A percentile compares a stretch with the other conserved stretches of the same genome.
Evolutionary conservation across 1,284 basidiomycete genomes (phyloP).

Genomic region (Tylopilus orsonianus): DNA sequence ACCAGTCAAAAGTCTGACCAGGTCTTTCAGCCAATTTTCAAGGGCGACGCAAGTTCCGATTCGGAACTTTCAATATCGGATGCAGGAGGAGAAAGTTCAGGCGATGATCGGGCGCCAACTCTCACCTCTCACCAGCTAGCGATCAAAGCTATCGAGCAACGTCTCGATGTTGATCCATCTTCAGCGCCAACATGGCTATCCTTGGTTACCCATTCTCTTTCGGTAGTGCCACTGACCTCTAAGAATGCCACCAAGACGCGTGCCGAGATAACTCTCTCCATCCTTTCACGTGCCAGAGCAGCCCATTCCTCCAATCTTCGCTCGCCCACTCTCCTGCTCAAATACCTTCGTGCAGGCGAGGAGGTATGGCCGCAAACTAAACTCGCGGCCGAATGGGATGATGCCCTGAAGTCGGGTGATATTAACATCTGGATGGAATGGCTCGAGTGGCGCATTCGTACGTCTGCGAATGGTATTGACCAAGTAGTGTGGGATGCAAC

Average conservation of each 20-base stretch:
- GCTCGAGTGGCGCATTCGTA: slow-evolving; percentile 70
- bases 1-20: slow-evolving; percentile 37
- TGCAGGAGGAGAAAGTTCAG: slow-evolving; percentile 33
- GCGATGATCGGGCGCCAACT: slow-evolving; percentile 35
- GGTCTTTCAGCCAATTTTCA: slow-evolving; percentile 49
- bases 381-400: slow-evolving; percentile 68
- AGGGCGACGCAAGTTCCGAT: slow-evolving; percentile 34
- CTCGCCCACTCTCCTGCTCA: slow-evolving; percentile 55
- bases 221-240: slow-evolving; percentile 54
- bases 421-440: slow-evolving; percentile 69
- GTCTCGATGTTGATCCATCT: slow-evolving; percentile 49
- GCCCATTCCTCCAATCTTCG: slow-evolving; percentile 50
- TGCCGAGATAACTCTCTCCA: slow-evolving; percentile 66
- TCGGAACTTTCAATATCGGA: slow-evolving; percentile 47
- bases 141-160: slow-evolving; percentile 57
- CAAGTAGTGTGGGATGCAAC: slow-evolving; percentile 51
- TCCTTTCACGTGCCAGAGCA: slow-evolving; percentile 64
- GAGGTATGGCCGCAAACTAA: slow-evolving; percentile 63
- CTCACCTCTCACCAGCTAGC: slow-evolving; percentile 58
- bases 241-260: slow-evolving; percentile 66
- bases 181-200: slow-evolving; percentile 64
- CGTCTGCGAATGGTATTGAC: slow-evolving; percentile 44
- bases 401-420: slow-evolving; percentile 52
- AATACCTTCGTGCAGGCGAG: slow-evolving; percentile 68
- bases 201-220: slow-evolving; percentile 60